Percentiles rank a stretch among this genome's conserved stretches.
These are phyloP conservation scores for Endothia cerciana DNA, from an alignment of 2,329 filamentous ascomycete genomes.

Conservation along the genomic window DNA sequence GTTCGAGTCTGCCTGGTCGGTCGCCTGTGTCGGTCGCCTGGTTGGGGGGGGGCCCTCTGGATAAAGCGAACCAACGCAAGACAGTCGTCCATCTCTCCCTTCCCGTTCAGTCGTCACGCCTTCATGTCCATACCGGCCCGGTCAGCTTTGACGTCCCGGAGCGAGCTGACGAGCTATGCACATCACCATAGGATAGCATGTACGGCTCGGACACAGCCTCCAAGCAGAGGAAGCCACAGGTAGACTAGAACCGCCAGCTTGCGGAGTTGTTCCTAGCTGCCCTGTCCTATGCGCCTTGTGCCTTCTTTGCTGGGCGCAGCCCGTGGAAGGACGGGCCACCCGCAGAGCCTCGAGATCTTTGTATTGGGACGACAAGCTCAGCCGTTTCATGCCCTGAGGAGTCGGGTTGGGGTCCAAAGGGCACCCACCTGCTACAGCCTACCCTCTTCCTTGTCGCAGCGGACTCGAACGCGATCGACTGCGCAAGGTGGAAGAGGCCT, in stretches of 20 bases:
- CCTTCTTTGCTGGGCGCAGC: neutral
- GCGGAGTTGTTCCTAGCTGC: neutral
- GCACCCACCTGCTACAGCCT: neutral
- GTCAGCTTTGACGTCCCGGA: too few species aligned
- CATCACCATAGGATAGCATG: neutral
- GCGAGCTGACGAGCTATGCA: too few species aligned
- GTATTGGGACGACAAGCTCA: too few species aligned
- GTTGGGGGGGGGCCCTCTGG: too few species aligned
- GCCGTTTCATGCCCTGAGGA: too few species aligned
- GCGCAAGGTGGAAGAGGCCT: neutral
- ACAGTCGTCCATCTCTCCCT: neutral
- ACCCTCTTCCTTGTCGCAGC: neutral
- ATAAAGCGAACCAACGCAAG: neutral
- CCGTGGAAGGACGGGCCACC: too few species aligned
- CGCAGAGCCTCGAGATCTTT: too few species aligned
- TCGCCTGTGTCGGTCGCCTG: too few species aligned
- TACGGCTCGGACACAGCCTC: neutral
- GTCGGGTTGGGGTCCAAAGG: too few species aligned
- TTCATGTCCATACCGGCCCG: neutral
- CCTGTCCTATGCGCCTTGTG: neutral
- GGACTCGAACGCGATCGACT: neutral
- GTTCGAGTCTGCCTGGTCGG: neutral
- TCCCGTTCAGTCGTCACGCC: neutral
- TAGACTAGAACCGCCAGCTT: neutral
- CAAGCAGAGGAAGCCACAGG: neutral